Percentiles rank a stretch among this genome's conserved stretches.
Evolutionary conservation across 495 filamentous ascomycete species (phyloP).

Genomic region (Staphylotrichum longicolle): DNA sequence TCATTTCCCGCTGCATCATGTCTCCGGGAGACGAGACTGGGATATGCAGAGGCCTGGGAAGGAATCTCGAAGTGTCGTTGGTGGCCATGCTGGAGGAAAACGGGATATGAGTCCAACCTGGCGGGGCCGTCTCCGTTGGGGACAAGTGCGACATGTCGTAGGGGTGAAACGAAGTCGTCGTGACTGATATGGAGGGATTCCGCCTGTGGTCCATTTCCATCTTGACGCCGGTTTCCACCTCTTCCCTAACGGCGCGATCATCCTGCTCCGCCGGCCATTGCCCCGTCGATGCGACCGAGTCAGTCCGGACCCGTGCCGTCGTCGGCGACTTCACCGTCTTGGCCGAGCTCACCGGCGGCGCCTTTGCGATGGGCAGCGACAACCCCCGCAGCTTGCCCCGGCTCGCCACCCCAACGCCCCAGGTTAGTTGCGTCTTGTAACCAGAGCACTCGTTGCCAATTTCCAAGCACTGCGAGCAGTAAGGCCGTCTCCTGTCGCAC

Average conservation of each 20-base stretch:
- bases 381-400: slow-evolving; percentile 91
- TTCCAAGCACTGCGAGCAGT: slow-evolving; percentile 93
- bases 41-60: slow-evolving; percentile 26
- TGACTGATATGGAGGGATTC: slow-evolving; percentile 25
- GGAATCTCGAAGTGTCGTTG: slow-evolving; percentile 27
- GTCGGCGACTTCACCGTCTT: slow-evolving; percentile 45
- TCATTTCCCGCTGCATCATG: slow-evolving; percentile 43
- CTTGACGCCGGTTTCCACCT: slow-evolving; percentile 25
- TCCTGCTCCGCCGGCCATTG: slow-evolving; percentile 41
- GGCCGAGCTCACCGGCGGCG: slow-evolving; percentile 53
- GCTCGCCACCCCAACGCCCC: slow-evolving; percentile 96
- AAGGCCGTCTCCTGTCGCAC: slow-evolving; percentile 90
- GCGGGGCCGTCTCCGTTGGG: slow-evolving; percentile 36
- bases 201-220: slow-evolving; percentile 30
- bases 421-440: slow-evolving; percentile 96
- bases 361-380: slow-evolving; percentile 77
- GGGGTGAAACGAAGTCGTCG: slow-evolving; percentile 37
- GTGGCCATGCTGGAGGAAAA: slow-evolving; percentile 32
- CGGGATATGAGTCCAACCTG: slow-evolving; percentile 36
- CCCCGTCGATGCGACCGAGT: slow-evolving; percentile 35
- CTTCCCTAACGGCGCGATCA: slow-evolving; percentile 18
- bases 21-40: slow-evolving; percentile 37
- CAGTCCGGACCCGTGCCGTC: slow-evolving; percentile 39
- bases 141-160: slow-evolving; percentile 42
- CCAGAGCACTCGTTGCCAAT: slow-evolving; percentile 90